Conservation (phyloP, 345 rosid species). For the Angophora floribunda region DNA sequence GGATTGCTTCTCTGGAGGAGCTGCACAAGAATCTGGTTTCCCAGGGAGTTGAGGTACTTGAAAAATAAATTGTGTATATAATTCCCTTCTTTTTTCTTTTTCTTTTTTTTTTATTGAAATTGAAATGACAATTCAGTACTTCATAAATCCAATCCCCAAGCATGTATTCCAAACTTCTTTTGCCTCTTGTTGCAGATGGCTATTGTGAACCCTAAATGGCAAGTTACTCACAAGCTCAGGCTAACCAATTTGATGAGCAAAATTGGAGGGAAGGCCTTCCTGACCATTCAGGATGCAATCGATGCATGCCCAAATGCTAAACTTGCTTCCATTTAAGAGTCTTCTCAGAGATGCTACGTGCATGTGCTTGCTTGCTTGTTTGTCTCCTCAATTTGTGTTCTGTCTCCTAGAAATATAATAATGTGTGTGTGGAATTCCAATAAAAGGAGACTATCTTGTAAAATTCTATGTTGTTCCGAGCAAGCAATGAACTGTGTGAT, state of each 20-base stretch:
- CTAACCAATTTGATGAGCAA: slow-evolving; percentile 37
- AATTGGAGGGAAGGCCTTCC: slow-evolving; percentile 56
- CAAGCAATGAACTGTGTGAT: background rate
- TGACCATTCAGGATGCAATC: slow-evolving; percentile 65
- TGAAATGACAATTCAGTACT: background rate
- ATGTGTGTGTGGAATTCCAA: background rate
- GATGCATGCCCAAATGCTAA: slow-evolving; percentile 27
- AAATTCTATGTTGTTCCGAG: background rate
- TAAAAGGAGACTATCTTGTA: background rate
- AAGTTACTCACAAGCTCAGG: slow-evolving; percentile 77
- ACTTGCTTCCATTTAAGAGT: background rate
- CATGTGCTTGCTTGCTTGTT: background rate
- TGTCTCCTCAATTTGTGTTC: background rate
- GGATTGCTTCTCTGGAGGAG: slow-evolving; percentile 63
- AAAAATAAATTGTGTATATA: background rate
- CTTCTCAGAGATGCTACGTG: background rate
- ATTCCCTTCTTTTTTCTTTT: background rate
- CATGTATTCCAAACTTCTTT: background rate
- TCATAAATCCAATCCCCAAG: background rate
- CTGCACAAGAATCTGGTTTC: slow-evolving; percentile 38
- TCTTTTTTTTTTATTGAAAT: background rate
- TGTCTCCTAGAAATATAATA: background rate
- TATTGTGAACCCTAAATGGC: slow-evolving; percentile 72
- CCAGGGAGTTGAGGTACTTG: slow-evolving; percentile 46
- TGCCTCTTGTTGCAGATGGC: slow-evolving; percentile 34